phyloP scores from a whole-genome alignment of 2,329 filamentous ascomycete genomes.

The Colletotrichum limetticola region DNA sequence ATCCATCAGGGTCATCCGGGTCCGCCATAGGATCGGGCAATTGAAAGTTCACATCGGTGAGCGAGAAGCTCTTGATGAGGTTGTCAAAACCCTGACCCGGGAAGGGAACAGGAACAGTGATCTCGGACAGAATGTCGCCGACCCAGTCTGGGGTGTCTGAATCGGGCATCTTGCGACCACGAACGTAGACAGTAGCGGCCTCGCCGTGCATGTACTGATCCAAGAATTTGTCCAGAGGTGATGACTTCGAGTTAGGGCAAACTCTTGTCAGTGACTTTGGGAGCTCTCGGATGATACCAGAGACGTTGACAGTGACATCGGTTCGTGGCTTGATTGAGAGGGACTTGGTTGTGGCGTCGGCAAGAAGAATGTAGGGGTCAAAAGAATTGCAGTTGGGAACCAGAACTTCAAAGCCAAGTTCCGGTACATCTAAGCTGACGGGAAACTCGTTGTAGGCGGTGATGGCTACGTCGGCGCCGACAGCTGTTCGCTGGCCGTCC shows the following conservation, averaged over 20 bases:
- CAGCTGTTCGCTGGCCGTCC: constrained; percentile 65
- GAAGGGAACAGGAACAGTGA: constrained; percentile 87
- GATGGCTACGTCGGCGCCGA: constrained; percentile 84
- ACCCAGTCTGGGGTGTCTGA: constrained; percentile 84
- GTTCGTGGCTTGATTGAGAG: constrained; percentile 75
- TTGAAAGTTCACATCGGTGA: constrained; percentile 86
- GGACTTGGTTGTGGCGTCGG: constrained; percentile 75
- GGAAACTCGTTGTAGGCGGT: constrained; percentile 81
- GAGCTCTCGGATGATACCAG: constrained; percentile 77
- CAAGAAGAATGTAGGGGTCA: constrained; percentile 81
- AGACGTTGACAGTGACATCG: constrained; percentile 75
- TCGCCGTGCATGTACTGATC: constrained; percentile 84
- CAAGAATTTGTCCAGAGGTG: constrained; percentile 86
- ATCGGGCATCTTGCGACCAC: constrained; percentile 76
- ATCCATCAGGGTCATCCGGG: constrained; percentile 74
- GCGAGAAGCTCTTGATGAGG: constrained; percentile 86
- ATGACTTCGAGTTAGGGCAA: constrained; percentile 82
- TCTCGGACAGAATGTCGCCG: constrained; percentile 79
- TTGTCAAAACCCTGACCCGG: constrained; percentile 84
- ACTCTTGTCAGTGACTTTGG: constrained; percentile 76
- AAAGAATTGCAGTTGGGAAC: constrained; percentile 81
- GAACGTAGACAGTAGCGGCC: constrained; percentile 82
- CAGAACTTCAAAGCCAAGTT: constrained; percentile 85
- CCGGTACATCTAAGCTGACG: constrained; percentile 79
- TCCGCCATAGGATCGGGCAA: constrained; percentile 85